Evolutionary conservation across 306 rosid genomes (phyloP), one percentile per base, ranked within the genome.

Genomic region (Rosa rugosa): DNA sequence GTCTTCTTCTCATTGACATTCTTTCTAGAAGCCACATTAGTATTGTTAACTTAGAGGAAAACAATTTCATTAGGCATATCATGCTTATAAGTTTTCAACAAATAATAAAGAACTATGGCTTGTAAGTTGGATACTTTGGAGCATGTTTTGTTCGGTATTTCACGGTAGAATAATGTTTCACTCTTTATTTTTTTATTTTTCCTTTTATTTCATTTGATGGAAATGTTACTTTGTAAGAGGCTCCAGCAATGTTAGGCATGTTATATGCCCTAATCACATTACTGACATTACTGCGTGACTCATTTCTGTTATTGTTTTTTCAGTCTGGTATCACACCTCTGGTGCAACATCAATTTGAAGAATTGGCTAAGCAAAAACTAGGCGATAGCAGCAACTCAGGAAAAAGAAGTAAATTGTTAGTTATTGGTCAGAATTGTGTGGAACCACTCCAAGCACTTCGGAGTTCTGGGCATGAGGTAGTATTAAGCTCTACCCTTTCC

Each of bases 391-490:
- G 34, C 81, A 76, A 80, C 71, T 49, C 85, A 20, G 91, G 84
- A 60, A 82, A 85, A 77, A 86, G 85, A 85, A 87, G 91, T 65
- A 91, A 83, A 76, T 62, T 94, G 86, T 89, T 88, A 69, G 94
- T 89, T 83, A 86, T 92, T 68, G 99, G 99, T 82, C 98, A 93
- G 88, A 91, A 91, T 84, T 90, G 97, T 34, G 89, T 91, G 36
- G 98, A 93, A 51, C 94, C 98, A 64, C 97, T 95, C 77, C 97
- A 93, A 76, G 99, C 98, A 59, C 96, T 93, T 40, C 82, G 97
- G 68, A 83, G 73, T 68, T 84, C 84, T 25, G 94, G 98, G 73
- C 89, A 87, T 73, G 91, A 90, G 99, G 98, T 95, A 91, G 12
- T 77, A 50, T 73, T 77, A 40, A 53, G 18, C 23, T 62, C 1